These are phyloP conservation scores for Monascus purpureus DNA, from an alignment of 495 filamentous ascomycete species.

Conservation along the genomic window DNA sequence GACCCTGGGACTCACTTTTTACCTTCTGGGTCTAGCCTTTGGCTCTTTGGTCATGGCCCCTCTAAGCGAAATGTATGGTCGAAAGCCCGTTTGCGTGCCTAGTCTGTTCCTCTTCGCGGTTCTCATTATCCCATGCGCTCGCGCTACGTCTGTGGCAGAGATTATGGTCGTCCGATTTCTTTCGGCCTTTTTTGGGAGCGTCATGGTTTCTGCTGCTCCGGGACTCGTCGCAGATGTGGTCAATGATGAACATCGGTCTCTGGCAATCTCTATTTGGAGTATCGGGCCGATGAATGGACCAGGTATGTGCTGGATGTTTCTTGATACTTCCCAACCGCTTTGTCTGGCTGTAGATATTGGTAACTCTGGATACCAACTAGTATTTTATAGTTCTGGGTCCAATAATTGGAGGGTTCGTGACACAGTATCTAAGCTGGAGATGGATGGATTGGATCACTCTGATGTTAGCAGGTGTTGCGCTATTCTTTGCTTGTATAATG, in stretches of 20 bases:
- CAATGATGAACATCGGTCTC: constrained; percentile 49
- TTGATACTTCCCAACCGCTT: neutral
- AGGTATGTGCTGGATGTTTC: constrained; percentile 11
- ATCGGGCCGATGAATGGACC: constrained; percentile 73
- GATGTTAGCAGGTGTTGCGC: constrained; percentile 47
- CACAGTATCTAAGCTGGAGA: constrained; percentile 61
- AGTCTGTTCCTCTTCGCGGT: constrained; percentile 49
- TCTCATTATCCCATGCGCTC: constrained; percentile 55
- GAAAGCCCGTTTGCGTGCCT: constrained; percentile 56
- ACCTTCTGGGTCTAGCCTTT: constrained; percentile 48
- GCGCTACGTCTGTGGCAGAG: constrained; percentile 47
- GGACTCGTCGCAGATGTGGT: constrained; percentile 75
- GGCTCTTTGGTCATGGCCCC: constrained; percentile 66
- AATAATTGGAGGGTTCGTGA: constrained; percentile 62
- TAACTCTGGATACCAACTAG: neutral
- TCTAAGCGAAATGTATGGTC: constrained; percentile 63
- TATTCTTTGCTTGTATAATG: constrained; percentile 36
- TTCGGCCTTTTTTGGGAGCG: constrained; percentile 61
- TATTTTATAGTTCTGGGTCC: constrained; percentile 26
- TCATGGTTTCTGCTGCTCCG: constrained; percentile 68
- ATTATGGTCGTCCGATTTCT: constrained; percentile 62
- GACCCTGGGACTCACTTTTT: constrained; percentile 68
- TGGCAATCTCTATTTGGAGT: constrained; percentile 61
- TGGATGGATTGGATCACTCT: constrained; percentile 81
- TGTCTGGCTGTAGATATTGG: neutral